phyloP scores from a whole-genome alignment of 2,329 filamentous ascomycete species.

The Monilinia aucupariae region DNA sequence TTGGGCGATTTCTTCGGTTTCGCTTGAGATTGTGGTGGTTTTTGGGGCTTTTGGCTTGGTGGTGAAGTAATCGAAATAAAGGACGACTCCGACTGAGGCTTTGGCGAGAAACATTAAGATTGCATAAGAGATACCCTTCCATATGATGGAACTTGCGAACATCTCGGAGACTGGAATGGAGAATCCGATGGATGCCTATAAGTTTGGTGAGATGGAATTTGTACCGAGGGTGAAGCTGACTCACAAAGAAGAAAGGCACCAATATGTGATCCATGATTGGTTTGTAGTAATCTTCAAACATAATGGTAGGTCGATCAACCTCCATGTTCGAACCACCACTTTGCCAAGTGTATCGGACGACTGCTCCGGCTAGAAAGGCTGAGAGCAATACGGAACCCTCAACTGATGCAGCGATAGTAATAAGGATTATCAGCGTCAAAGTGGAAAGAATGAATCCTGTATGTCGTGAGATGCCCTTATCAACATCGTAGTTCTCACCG shows the following conservation, averaged over 20 bases:
- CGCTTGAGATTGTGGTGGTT: not conserved
- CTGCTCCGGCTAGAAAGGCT: slow-evolving; percentile 11
- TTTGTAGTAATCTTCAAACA: slow-evolving; percentile 32
- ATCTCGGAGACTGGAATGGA: slow-evolving; percentile 11
- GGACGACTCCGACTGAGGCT: slow-evolving; percentile 46
- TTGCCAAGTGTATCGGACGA: slow-evolving; percentile 9
- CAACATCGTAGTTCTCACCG: not conserved
- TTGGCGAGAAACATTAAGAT: slow-evolving; percentile 34
- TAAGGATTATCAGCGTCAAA: not conserved
- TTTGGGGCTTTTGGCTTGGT: not conserved
- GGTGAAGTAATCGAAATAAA: slow-evolving; percentile 24
- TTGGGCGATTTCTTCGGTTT: not conserved
- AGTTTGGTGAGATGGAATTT: not conserved
- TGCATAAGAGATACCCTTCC: slow-evolving; percentile 54
- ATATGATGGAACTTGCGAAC: slow-evolving; percentile 46
- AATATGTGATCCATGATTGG: slow-evolving; percentile 41
- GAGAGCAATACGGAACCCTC: slow-evolving; percentile 9
- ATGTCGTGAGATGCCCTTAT: slow-evolving; percentile 1
- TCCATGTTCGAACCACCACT: not conserved
- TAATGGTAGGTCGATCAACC: slow-evolving; percentile 9
- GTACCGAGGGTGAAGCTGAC: slow-evolving; percentile 24
- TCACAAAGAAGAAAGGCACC: slow-evolving; percentile 57
- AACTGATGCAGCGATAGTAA: slow-evolving; percentile 11
- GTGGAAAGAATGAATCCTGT: slow-evolving; percentile 6
- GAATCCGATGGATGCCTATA: slow-evolving; percentile 14